These are phyloP conservation scores for Lachancea lanzarotensis DNA, from an alignment of 805 yeast genomes.

Conservation along the genomic window DNA sequence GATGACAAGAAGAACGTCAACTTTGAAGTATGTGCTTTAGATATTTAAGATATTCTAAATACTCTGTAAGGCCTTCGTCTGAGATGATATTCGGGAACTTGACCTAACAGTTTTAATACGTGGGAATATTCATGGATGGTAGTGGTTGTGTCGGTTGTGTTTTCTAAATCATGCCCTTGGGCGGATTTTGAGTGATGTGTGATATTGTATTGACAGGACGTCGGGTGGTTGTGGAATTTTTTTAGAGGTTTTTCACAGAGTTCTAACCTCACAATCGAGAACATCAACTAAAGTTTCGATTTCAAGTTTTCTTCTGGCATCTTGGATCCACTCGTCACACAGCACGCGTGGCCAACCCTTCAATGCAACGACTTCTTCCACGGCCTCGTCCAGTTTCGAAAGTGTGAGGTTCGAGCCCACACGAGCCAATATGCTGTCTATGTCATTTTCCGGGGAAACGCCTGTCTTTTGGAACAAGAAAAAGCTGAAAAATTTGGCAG, in stretches of 20 bases:
- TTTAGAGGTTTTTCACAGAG: constrained; percentile 32
- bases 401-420: constrained; percentile 68
- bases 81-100: too few relatives aligned
- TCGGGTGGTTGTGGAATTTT: too few relatives aligned
- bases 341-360: constrained; percentile 90
- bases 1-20: background rate
- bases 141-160: background rate
- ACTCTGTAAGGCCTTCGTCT: too few relatives aligned
- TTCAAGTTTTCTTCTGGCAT: constrained; percentile 85
- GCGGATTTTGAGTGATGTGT: too few relatives aligned
- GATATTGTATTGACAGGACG: too few relatives aligned
- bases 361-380: constrained; percentile 82
- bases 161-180: too few relatives aligned
- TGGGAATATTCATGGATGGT: constrained; percentile 2
- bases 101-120: too few relatives aligned
- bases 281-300: constrained; percentile 70
- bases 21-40: too few relatives aligned
- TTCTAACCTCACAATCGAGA: constrained; percentile 59
- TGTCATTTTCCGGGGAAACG: constrained; percentile 70
- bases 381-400: constrained; percentile 80
- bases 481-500: constrained; percentile 71
- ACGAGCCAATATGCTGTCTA: constrained; percentile 83
- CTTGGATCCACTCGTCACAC: constrained; percentile 86
- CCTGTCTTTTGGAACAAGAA: constrained; percentile 76
- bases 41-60: background rate